These are phyloP conservation scores for Penicillium atrosanguineum DNA, from an alignment of 495 filamentous ascomycete species.

Conservation along the genomic window DNA sequence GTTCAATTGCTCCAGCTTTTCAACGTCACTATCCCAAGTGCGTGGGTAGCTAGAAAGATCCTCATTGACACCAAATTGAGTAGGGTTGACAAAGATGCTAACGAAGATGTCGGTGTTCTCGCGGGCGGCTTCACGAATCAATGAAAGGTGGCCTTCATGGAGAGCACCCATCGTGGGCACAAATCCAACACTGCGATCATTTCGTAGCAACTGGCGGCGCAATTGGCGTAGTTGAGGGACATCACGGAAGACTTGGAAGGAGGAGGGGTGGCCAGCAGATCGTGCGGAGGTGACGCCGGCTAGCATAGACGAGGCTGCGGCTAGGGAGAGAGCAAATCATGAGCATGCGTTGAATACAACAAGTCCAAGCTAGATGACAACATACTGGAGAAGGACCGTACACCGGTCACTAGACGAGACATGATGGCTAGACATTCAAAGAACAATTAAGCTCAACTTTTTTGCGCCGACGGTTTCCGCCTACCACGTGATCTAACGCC, in stretches of 20 bases:
- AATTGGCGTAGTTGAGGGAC: slow-evolving; percentile 67
- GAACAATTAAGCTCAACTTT: background rate
- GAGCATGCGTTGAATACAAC: slow-evolving; percentile 17
- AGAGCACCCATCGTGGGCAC: slow-evolving; percentile 98
- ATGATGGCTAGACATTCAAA: slow-evolving; percentile 13
- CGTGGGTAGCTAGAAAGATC: slow-evolving; percentile 85
- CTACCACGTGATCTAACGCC: slow-evolving; percentile 13
- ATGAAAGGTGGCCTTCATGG: slow-evolving; percentile 82
- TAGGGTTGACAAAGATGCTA: slow-evolving; percentile 91
- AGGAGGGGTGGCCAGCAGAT: slow-evolving; percentile 26
- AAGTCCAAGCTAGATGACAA: slow-evolving; percentile 1
- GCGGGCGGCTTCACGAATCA: slow-evolving; percentile 80
- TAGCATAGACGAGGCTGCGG: slow-evolving; percentile 29
- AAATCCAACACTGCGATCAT: slow-evolving; percentile 73
- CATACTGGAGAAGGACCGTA: slow-evolving; percentile 31
- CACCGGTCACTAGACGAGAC: slow-evolving; percentile 26
- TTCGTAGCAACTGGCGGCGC: slow-evolving; percentile 64
- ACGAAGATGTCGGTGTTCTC: slow-evolving; percentile 86
- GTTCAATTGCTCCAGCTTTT: slow-evolving; percentile 64
- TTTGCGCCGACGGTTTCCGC: background rate
- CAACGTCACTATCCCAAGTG: slow-evolving; percentile 79
- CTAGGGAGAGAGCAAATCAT: slow-evolving; percentile 9
- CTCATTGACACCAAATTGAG: slow-evolving; percentile 90
- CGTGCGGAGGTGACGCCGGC: slow-evolving; percentile 25
- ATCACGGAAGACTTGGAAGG: slow-evolving; percentile 71